These are phyloP conservation scores for Diplosphaera chodatii DNA, from an alignment of 139 green algal genomes.

Conservation along the genomic window DNA sequence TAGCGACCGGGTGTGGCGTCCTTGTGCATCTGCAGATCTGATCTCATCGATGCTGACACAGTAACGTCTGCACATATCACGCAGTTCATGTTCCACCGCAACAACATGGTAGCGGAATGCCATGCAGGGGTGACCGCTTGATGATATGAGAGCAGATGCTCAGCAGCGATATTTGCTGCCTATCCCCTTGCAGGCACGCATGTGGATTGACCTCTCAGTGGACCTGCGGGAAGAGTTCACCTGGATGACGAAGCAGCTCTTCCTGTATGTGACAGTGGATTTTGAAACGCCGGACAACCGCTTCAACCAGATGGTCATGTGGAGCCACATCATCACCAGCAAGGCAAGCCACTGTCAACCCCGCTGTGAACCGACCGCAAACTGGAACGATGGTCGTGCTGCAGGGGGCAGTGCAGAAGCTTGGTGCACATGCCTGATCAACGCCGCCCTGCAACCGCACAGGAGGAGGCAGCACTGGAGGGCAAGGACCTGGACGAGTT, in stretches of 20 bases:
- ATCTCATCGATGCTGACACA: too few species aligned
- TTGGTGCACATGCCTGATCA: too few species aligned
- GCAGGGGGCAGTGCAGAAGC: too few species aligned
- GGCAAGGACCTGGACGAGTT: neutral
- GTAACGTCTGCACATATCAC: too few species aligned
- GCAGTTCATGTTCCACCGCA: too few species aligned
- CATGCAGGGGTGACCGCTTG: too few species aligned
- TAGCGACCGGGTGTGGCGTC: neutral
- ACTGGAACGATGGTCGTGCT: neutral
- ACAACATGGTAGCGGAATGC: too few species aligned
- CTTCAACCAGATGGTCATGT: conserved; percentile 74
- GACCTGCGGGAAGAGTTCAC: conserved; percentile 70
- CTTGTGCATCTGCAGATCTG: too few species aligned
- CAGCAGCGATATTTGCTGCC: too few species aligned
- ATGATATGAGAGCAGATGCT: too few species aligned
- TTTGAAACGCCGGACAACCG: conserved; percentile 40
- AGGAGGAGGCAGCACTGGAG: neutral
- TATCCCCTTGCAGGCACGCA: conserved; percentile 40
- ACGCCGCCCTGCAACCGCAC: too few species aligned
- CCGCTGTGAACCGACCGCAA: too few species aligned
- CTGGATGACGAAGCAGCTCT: conserved; percentile 90
- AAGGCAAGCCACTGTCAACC: conserved; percentile 27
- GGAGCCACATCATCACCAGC: conserved; percentile 61
- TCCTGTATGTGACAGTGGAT: conserved; percentile 53
- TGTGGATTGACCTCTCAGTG: conserved; percentile 52